Base-by-base conservation (phyloP, 352 stramenopile species). In the Globisporangium okanoganense region DNA sequence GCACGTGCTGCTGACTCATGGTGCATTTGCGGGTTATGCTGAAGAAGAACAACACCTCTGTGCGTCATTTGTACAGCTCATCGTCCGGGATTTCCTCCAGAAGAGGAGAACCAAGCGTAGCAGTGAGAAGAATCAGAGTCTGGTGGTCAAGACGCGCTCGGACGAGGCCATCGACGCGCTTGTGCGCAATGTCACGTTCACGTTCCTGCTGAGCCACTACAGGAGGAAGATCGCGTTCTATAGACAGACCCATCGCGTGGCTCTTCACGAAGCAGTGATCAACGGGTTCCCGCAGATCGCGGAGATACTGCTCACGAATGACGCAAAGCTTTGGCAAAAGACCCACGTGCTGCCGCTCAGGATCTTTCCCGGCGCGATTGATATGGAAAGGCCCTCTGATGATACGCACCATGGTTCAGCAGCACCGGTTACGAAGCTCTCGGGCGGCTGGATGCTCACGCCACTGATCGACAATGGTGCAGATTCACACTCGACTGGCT, bases 191-290 rank as follows among this genome's bases (percentile, higher is more conserved):
- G 77, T 90, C 14, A 78, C 78, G 8, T 72, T 88, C 58, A 56
- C 76, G 18, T 88, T 92, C 52, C 66, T 92, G 31, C 53, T 92
- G 35, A 69, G 67, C 1, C 76, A 90, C 43, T 88, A 72, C 49
- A 60, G 63, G 7, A 69, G 79, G 0, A 77, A 80, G 56, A 66
- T 88, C 1, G 57, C 56, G 1, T 62, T 80, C 14, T 82, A 79
- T 24, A 66, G 75, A 0, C 80, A 82, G 41, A 91, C 82, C 0
- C 79, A 88, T 20, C 82, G 84, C n/a, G 80, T 91, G 18, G 54
- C 84, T 18, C 66, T 94, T 25, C 80, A 92, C 36, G 84, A 94
- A 59, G 84, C 82, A 13, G 56, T 90, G 12, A 70, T 87, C 51
- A 94, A 91, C 52, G 82, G 80, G 2, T 76, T 86, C 50, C 63